Conservation (phyloP, 2,329 filamentous ascomycete genomes). For the Sporothrix brasiliensis region DNA sequence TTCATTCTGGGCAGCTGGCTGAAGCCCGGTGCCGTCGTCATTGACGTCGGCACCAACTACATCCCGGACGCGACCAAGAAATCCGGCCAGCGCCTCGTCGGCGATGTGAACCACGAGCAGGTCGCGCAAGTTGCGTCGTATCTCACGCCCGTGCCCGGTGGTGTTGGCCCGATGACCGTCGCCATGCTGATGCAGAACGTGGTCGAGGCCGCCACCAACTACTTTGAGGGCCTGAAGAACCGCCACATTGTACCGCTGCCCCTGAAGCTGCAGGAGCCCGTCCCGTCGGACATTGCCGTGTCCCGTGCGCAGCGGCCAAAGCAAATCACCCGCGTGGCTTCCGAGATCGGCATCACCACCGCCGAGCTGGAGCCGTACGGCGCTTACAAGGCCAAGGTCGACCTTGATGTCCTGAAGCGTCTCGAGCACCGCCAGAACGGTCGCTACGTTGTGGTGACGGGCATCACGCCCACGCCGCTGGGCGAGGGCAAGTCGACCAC, state of each 20-base stretch:
- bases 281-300: constrained; percentile 94
- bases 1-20: constrained; percentile 96
- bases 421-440: constrained; percentile 86
- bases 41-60: constrained; percentile 98
- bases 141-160: constrained; percentile 94
- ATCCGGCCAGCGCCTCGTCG: constrained; percentile 87
- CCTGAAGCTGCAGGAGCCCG: constrained; percentile 74
- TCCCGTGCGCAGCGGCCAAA: constrained; percentile 91
- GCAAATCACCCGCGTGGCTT: constrained; percentile 79
- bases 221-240: constrained; percentile 80
- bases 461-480: constrained; percentile 93
- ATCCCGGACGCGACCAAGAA: constrained; percentile 87
- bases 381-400: constrained; percentile 93
- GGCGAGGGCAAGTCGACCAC: constrained; percentile 99
- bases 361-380: constrained; percentile 94
- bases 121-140: constrained; percentile 83
- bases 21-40: constrained; percentile 91
- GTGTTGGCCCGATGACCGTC: constrained; percentile 98
- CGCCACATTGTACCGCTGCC: constrained; percentile 81
- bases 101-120: constrained; percentile 89
- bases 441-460: constrained; percentile 88
- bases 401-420: constrained; percentile 77
- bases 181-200: constrained; percentile 98
- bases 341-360: constrained; percentile 83
- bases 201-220: constrained; percentile 77